A percentile compares a stretch with the other conserved stretches of the same genome.
Evolutionary conservation across 345 rosid species (phyloP).

Genomic region (Lepidium didymum): DNA sequence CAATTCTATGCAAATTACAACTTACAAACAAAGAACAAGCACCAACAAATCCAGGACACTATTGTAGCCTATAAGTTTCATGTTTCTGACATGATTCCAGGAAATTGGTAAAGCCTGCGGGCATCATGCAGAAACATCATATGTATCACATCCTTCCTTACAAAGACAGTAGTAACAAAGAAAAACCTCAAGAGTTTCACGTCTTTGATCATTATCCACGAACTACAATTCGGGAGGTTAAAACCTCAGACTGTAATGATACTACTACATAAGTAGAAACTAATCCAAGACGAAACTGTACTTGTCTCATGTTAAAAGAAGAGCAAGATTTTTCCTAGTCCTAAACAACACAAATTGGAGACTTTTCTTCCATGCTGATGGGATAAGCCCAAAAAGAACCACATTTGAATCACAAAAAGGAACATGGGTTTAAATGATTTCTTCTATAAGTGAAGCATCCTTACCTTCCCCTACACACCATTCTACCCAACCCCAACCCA

Average conservation of each 20-base stretch:
- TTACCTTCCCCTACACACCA: conserved; percentile 38
- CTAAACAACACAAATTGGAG: not conserved
- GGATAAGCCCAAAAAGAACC: not conserved
- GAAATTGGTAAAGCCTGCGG: not conserved
- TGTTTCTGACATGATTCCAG: not conserved
- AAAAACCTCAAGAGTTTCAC: not conserved
- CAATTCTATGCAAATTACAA: not conserved
- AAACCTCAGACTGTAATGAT: not conserved
- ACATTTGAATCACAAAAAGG: not conserved
- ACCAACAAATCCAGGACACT: not conserved
- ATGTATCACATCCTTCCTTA: not conserved
- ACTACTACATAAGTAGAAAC: not conserved
- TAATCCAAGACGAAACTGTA: not conserved
- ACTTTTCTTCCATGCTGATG: conserved; percentile 1
- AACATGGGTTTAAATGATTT: not conserved
- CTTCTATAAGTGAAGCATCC: conserved; percentile 1
- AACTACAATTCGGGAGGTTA: not conserved
- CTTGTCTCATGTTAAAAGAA: not conserved
- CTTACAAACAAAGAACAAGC: not conserved
- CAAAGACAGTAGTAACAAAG: not conserved
- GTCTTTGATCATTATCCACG: not conserved
- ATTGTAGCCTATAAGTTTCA: not conserved
- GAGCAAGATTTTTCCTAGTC: not conserved
- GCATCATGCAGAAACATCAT: not conserved
- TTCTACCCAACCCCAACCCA: conserved; percentile 36